phyloP scores from a whole-genome alignment of 805 yeast species.

The Ogataea henricii region DNA sequence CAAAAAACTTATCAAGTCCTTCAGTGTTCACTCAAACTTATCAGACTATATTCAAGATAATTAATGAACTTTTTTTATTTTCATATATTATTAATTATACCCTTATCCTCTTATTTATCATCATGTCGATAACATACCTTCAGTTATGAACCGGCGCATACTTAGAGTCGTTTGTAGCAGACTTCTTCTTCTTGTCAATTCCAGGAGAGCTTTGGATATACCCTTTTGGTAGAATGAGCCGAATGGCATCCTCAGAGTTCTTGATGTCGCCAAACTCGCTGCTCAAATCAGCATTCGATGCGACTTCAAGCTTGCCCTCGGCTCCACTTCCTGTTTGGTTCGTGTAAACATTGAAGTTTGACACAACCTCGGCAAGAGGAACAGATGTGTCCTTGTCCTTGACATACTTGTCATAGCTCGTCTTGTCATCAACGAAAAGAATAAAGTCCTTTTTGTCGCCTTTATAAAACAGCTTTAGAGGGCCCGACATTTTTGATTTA shows the following conservation, averaged over 20 bases:
- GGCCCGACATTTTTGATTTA: slow-evolving; percentile 20
- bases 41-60: slow-evolving; percentile 11
- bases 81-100: neutral
- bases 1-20: slow-evolving; percentile 18
- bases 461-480: slow-evolving; percentile 59
- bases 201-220: slow-evolving; percentile 42
- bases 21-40: slow-evolving; percentile 19
- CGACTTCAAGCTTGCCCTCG: slow-evolving; percentile 71
- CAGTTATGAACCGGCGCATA: slow-evolving; percentile 9
- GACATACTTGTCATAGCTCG: slow-evolving; percentile 47
- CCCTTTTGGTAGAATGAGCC: slow-evolving; percentile 62
- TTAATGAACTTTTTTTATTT: neutral
- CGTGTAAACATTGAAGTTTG: slow-evolving; percentile 64
- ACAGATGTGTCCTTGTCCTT: slow-evolving; percentile 51
- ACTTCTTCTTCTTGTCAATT: slow-evolving; percentile 18
- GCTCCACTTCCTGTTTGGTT: slow-evolving; percentile 63
- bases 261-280: slow-evolving; percentile 67
- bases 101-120: too few relatives aligned
- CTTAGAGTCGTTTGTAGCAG: slow-evolving; percentile 49
- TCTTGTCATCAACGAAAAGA: slow-evolving; percentile 60
- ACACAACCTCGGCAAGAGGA: slow-evolving; percentile 63
- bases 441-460: slow-evolving; percentile 67
- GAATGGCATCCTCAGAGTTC: slow-evolving; percentile 54
- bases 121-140: slow-evolving; percentile 6
- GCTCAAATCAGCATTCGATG: slow-evolving; percentile 62